phyloP scores from a whole-genome alignment of 768 basidiomycete genomes.

The Tricholoma sp. region DNA sequence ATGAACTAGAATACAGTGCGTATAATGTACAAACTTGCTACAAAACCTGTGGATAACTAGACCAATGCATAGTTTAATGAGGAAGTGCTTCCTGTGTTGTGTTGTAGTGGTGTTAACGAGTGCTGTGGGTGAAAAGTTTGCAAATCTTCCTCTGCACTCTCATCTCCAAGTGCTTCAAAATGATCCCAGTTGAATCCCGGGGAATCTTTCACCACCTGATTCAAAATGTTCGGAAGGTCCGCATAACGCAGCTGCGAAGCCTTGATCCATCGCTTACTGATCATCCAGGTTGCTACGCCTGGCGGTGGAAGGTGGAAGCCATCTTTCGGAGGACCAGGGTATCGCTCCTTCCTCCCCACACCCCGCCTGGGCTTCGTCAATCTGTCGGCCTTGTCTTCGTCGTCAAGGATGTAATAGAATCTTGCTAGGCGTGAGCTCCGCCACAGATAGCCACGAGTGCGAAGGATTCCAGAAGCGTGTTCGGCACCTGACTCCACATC shows the following conservation, averaged over 20 bases:
- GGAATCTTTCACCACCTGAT: slow-evolving; percentile 40
- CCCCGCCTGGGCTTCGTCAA: slow-evolving; percentile 51
- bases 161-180: slow-evolving; percentile 50
- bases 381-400: slow-evolving; percentile 44
- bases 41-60: slow-evolving; percentile 8
- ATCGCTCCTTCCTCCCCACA: slow-evolving; percentile 49
- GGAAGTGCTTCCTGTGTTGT: slow-evolving; percentile 19
- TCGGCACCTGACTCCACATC: slow-evolving; percentile 40
- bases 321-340: slow-evolving; percentile 51
- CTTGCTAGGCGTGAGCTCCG: slow-evolving; percentile 58
- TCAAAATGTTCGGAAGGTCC: slow-evolving; percentile 40
- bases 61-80: slow-evolving; percentile 32
- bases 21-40: no score
- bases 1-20: no score
- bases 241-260: slow-evolving; percentile 35
- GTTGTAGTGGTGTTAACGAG: slow-evolving; percentile 1
- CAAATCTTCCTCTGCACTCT: slow-evolving; percentile 38
- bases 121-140: slow-evolving; percentile 5
- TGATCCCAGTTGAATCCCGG: slow-evolving; percentile 46
- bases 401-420: slow-evolving; percentile 59
- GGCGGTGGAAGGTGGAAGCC: slow-evolving; percentile 54
- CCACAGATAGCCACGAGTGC: slow-evolving; percentile 60
- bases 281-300: slow-evolving; percentile 70
- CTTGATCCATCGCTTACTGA: slow-evolving; percentile 61
- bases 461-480: slow-evolving; percentile 33